Base-by-base conservation (phyloP, 1,139 yeast genomes). In the Diutina mesorugosa region DNA sequence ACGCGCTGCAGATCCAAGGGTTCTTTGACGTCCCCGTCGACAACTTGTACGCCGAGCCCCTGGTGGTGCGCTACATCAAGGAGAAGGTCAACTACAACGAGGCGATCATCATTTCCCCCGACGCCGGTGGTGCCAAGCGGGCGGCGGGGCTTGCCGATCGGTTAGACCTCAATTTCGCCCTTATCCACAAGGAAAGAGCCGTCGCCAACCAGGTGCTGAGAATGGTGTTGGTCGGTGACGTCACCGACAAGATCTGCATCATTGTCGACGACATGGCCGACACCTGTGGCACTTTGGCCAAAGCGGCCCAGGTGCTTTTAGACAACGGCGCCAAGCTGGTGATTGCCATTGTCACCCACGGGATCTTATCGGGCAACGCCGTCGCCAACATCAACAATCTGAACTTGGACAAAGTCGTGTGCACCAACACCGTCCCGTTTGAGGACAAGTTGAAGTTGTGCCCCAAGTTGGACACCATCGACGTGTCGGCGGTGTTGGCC, bases 401-500 rank as follows among this genome's bases (percentile, higher is more conserved):
- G 21, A 80, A 81, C 10, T 87, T 93, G 61, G 97, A 91, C 70
- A 87, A 87, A 67, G 73, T 95, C 48, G 84, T 93, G 53, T 88
- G 95, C 12, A 90, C 99, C n/a, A 91, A 95, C 68, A 83, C 96
- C 6, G 91, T 90, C 6, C 98, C 98, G 3, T 98, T 91, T 69
- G 78, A 79, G 58, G 83, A 80, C 57, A 79, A 79, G 66, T 73
- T 90, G 55, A 96, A 87, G 64, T 60, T 64, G 28, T 80, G 85
- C 64, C 76, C 81, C 29, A 82, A 81, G 62, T 71, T 87, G 59
- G 88, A 84, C 59, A 91, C 91, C 8, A 74, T 93, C 65, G 99
- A 95, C 65, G 93, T 93, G 14, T 84, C 96, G 6, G 76, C 88
- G 59, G 83, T 91, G 18, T 85, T 93, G 65, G 97, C 95, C 16